Evolutionary conservation across 371 early-diverging fungal genomes (phyloP).

Genomic region (Mortierella sp.): DNA sequence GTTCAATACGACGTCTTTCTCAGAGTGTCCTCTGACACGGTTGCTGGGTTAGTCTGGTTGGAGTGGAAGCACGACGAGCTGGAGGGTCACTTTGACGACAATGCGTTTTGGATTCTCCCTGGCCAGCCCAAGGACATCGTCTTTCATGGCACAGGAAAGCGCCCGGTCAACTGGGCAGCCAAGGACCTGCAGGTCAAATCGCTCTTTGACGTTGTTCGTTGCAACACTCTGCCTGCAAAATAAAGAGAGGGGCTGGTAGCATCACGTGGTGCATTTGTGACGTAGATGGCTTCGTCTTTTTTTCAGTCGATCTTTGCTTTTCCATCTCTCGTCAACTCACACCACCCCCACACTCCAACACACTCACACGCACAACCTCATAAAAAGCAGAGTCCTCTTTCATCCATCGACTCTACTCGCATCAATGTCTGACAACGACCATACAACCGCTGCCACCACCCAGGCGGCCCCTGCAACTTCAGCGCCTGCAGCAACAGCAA

Average conservation of each 20-base stretch:
- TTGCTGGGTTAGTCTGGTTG: constrained; percentile 39
- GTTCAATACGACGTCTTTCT: constrained; percentile 16
- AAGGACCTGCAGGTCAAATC: constrained; percentile 20
- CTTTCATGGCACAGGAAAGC: constrained; percentile 14
- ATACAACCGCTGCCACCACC: constrained; percentile 6
- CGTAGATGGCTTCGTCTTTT: neutral
- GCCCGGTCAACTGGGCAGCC: neutral
- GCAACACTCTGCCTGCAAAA: neutral
- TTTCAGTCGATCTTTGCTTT: neutral
- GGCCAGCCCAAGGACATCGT: constrained; percentile 8
- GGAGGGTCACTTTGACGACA: constrained; percentile 36
- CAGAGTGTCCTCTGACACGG: constrained; percentile 8
- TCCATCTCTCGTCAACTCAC: constrained; percentile 2
- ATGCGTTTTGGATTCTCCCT: constrained; percentile 43
- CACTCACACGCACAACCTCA: neutral
- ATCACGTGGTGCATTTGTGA: neutral
- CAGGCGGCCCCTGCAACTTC: constrained; percentile 8
- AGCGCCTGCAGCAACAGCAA: constrained; percentile 11
- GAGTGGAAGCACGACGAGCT: constrained; percentile 30
- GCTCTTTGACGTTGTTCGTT: constrained; percentile 21
- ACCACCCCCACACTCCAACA: neutral
- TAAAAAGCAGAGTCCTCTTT: neutral
- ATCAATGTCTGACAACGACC: constrained; percentile 2
- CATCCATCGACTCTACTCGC: neutral
- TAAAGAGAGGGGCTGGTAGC: neutral